A percentile compares a stretch with the other conserved stretches of the same genome.
Conservation (phyloP, 169 alveolate species). For the Plasmodium yoelii region DNA sequence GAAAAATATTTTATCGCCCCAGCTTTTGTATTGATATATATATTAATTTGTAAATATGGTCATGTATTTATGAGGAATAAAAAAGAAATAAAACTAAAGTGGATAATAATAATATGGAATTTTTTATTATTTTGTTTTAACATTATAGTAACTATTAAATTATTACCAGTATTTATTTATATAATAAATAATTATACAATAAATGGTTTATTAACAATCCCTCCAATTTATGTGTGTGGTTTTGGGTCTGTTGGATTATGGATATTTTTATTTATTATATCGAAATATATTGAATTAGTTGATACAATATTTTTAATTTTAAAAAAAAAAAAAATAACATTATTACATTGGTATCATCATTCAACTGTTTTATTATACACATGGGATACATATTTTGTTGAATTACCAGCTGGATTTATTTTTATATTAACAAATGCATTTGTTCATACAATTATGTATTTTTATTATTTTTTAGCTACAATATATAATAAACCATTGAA, state of each 20-base stretch:
- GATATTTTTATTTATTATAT: slow-evolving; percentile 84
- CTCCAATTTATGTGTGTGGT: slow-evolving; percentile 82
- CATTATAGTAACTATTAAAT: slow-evolving; percentile 76
- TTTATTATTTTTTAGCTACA: slow-evolving; percentile 85
- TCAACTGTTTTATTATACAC: slow-evolving; percentile 89
- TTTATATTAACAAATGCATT: slow-evolving; percentile 85
- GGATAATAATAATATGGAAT: slow-evolving; percentile 85
- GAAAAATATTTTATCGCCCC: slow-evolving; percentile 79
- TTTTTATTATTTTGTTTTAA: slow-evolving; percentile 83
- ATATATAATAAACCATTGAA: slow-evolving; percentile 77
- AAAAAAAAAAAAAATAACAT: slow-evolving; percentile 81
- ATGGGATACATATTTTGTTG: slow-evolving; percentile 88
- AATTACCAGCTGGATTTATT: slow-evolving; percentile 88
- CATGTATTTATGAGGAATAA: slow-evolving; percentile 79
- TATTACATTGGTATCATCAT: slow-evolving; percentile 91
- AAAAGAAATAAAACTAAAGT: slow-evolving; percentile 75
- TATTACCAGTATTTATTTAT: slow-evolving; percentile 32
- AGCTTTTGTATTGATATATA: slow-evolving; percentile 73
- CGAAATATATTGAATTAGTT: slow-evolving; percentile 87
- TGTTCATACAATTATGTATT: slow-evolving; percentile 90
- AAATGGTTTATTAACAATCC: slow-evolving; percentile 80
- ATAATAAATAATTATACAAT: slow-evolving; percentile 78
- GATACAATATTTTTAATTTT: slow-evolving; percentile 87
- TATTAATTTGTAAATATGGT: slow-evolving; percentile 82
- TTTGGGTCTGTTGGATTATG: slow-evolving; percentile 88